Evolutionary conservation across 83 land plant species (phyloP).

Genomic region (Diphasiastrum complanatum): DNA sequence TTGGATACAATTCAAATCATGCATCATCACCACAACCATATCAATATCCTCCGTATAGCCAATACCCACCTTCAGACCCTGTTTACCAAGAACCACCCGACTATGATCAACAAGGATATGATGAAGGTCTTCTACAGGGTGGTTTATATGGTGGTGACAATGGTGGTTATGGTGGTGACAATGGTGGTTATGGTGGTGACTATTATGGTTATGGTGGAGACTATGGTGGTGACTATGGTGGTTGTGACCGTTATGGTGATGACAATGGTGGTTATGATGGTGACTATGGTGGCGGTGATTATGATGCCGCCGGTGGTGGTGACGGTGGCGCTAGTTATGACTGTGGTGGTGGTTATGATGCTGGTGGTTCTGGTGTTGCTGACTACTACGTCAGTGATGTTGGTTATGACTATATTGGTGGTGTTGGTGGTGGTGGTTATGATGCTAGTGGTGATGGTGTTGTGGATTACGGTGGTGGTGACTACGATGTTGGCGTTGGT

Average conservation of each 20-base stretch:
- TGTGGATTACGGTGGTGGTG: conserved; percentile 17
- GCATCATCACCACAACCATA: no score
- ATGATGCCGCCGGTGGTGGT: conserved; percentile 10
- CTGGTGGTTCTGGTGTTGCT: conserved; percentile 15
- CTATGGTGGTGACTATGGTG: conserved; percentile 7
- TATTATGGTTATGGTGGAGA: conserved; percentile 7
- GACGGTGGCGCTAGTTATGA: conserved; percentile 4
- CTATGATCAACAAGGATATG: no score
- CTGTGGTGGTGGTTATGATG: conserved; percentile 9
- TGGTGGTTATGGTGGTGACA: conserved; percentile 6
- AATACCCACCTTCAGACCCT: no score
- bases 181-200: conserved; percentile 5
- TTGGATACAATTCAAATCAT: no score
- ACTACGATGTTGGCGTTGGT: conserved; percentile 14
- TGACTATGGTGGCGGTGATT: neutral
- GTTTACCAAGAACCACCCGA: no score
- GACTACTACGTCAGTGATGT: conserved; percentile 13
- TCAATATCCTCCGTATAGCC: no score
- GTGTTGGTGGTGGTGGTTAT: conserved; percentile 19
- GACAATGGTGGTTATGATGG: neutral
- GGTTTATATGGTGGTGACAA: conserved; percentile 1
- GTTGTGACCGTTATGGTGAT: conserved; percentile 7
- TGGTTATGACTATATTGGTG: conserved; percentile 6
- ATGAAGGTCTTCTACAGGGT: no score
- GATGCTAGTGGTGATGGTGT: conserved; percentile 16